A percentile compares a stretch with the other conserved stretches of the same genome.
These are phyloP conservation scores for Lactarius quietus DNA, from an alignment of 768 basidiomycete species.

Conservation along the genomic window DNA sequence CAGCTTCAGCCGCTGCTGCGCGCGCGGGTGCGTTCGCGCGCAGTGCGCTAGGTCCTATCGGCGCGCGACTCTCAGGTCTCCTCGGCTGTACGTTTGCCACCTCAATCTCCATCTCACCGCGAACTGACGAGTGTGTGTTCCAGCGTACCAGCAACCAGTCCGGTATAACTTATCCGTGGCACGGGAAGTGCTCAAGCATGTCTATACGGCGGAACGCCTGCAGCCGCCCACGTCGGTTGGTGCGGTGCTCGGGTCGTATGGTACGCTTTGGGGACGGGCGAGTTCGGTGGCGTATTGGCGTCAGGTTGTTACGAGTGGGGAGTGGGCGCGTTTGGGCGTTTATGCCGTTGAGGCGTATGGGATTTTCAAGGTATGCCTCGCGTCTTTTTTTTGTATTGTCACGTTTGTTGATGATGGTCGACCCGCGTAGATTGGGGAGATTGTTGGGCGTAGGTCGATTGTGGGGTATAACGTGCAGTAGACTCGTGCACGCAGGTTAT, in stretches of 20 bases:
- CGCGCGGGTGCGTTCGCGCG: constrained; percentile 50
- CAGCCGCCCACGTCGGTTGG: constrained; percentile 61
- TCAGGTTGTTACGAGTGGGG: constrained; percentile 54
- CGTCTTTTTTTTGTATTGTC: constrained; percentile 1
- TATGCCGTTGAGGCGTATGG: constrained; percentile 87
- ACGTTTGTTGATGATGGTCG: background rate
- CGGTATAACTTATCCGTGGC: constrained; percentile 75
- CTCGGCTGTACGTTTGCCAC: constrained; percentile 59
- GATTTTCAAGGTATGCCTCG: constrained; percentile 68
- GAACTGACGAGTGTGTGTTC: background rate
- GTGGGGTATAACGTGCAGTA: constrained; percentile 67
- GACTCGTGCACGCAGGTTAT: background rate
- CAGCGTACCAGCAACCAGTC: constrained; percentile 75
- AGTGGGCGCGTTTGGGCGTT: constrained; percentile 62
- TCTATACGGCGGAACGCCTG: constrained; percentile 52
- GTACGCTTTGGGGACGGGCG: constrained; percentile 60
- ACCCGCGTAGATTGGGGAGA: constrained; percentile 71
- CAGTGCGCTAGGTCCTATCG: constrained; percentile 46
- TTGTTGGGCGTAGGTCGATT: constrained; percentile 73
- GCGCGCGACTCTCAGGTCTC: constrained; percentile 51
- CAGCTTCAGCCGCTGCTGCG: constrained; percentile 54
- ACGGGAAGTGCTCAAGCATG: constrained; percentile 60
- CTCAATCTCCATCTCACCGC: too few relatives aligned
- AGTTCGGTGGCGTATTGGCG: constrained; percentile 59
- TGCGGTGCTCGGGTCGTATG: constrained; percentile 55